Base-by-base conservation (phyloP, 768 basidiomycete genomes). In the Albatrellus ellisii region DNA sequence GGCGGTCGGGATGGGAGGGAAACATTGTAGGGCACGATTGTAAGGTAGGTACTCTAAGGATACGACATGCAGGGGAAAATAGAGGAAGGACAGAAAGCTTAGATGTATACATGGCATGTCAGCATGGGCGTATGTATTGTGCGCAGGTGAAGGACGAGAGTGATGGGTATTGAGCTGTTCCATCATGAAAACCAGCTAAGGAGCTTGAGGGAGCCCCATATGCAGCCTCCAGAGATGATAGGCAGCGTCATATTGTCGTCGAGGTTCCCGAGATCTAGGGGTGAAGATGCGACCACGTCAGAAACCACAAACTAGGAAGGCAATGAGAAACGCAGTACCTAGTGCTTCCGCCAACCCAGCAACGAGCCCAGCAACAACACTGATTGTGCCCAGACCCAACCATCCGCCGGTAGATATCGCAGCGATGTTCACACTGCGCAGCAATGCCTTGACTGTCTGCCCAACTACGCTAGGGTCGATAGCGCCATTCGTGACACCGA, bases 241-340 rank as follows among this genome's bases (percentile, higher is more conserved):
- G 91, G 91, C 20, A 95, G 62, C 6, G 87, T 92, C 20, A 95
- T 59, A 56, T 95, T 94, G 55, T 95, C 91, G 53, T 95, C 91
- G 28, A 89, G 56, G 0, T 70, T 72, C 14, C 88, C 88, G 2
- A 94, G 66, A 58, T 92, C 88, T 94, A 55, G 22, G 36, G 17
- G 18, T 15, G 14, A 34, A 26, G 18, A 22, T 20, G 22, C 11
- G 11, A 31, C 29, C 18, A 46, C 25, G 22, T 24, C 36, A 37
- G 35, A 24, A 46, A 12, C 31, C 39, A 35, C 9, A 29, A 29
- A 29, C 28, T 8, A 29, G 1, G 22, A 6, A 36, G 5, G 34
- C 4, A 4, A 36, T 36, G 4, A 36, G 34, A 46, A 5, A 68
- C 78, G 46, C 54, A n/a, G n/a, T n/a, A 90, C 90, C 89, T 12